A percentile compares a stretch with the other conserved stretches of the same genome.
Conservation (phyloP, 2,329 filamentous ascomycete genomes). For the Neopestalotiopsis sp. region DNA sequence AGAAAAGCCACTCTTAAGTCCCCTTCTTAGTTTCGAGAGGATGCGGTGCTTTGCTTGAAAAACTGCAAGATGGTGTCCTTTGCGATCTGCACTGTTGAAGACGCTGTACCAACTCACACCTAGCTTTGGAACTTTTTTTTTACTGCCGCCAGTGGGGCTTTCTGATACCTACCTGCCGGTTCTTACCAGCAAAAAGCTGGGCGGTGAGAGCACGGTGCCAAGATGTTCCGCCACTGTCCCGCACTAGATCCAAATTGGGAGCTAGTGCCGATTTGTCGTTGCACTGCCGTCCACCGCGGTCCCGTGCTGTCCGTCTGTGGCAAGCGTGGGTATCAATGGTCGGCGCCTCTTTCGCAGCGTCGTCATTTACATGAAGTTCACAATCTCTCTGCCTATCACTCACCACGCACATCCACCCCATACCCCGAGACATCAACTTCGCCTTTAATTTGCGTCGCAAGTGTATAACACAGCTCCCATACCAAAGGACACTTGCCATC, state of each 20-base stretch:
- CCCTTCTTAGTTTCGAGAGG: background rate
- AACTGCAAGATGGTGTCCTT: background rate
- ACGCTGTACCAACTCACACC: background rate
- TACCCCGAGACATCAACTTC: background rate
- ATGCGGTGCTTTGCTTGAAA: background rate
- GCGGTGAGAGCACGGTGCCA: constrained; percentile 18
- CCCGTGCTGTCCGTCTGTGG: constrained; percentile 5
- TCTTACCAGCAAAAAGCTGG: constrained; percentile 1
- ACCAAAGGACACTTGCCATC: background rate
- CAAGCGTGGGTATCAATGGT: background rate
- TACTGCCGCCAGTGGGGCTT: constrained; percentile 15
- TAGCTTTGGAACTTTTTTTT: constrained; percentile 17
- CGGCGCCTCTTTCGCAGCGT: constrained; percentile 9
- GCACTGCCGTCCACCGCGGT: background rate
- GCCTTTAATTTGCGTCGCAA: background rate
- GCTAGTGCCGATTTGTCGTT: background rate
- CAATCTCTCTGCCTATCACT: constrained; percentile 17
- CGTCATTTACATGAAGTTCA: constrained; percentile 16
- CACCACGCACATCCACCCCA: background rate
- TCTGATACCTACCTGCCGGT: background rate
- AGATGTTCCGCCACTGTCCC: constrained; percentile 17
- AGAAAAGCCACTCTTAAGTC: background rate
- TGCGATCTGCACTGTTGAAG: background rate
- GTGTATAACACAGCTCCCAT: background rate
- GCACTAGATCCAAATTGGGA: background rate